Conservation (phyloP, 2,329 filamentous ascomycete genomes). For the Colletotrichum musicola region DNA sequence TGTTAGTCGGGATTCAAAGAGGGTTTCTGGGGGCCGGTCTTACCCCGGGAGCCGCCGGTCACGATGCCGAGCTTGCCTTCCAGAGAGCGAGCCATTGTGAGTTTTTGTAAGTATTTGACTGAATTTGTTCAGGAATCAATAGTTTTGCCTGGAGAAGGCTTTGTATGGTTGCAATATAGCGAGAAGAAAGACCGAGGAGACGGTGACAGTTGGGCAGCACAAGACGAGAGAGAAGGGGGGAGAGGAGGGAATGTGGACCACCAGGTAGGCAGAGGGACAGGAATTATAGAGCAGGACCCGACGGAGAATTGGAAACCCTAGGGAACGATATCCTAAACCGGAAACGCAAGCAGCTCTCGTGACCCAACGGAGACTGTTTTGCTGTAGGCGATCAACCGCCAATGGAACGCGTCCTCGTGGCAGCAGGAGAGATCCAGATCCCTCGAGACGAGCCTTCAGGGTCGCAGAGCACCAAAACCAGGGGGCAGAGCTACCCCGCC, state of each 20-base stretch:
- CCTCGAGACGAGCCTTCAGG: constrained; percentile 11
- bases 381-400: constrained; percentile 12
- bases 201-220: not conserved
- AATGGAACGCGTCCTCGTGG: constrained; percentile 32
- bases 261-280: not conserved
- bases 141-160: no score
- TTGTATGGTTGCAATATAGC: no score
- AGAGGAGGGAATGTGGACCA: not conserved
- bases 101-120: not conserved
- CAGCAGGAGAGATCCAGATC: no score
- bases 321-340: constrained; percentile 9
- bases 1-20: not conserved
- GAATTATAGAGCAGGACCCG: constrained; percentile 9
- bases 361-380: constrained; percentile 24
- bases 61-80: constrained; percentile 84
- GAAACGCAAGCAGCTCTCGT: constrained; percentile 26
- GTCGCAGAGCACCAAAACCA: not conserved
- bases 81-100: constrained; percentile 58
- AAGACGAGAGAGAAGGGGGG: not conserved
- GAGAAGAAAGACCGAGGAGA: not conserved
- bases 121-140: not conserved
- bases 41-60: constrained; percentile 84
- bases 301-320: constrained; percentile 10
- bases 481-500: constrained; percentile 35
- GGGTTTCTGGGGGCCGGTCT: constrained; percentile 1